Evolutionary conservation across 2,329 filamentous ascomycete genomes (phyloP), one percentile per base, ranked within the genome.

Genomic region (Monilinia vaccinii-corymbosi): DNA sequence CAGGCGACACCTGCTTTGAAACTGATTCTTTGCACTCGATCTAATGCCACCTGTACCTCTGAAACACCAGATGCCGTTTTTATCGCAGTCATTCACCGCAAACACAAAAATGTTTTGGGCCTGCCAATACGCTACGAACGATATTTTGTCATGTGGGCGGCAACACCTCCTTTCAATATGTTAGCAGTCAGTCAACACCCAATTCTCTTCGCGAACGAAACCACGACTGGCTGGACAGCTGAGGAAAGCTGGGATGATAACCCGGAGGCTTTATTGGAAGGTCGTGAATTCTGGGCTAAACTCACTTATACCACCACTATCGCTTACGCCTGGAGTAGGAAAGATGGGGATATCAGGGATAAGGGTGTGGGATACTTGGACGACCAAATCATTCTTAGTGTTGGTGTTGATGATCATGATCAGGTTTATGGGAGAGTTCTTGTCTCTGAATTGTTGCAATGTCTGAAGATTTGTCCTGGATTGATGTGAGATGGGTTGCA

Each of bases 381-480:
- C 57, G 73, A 75, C 60, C 71, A 75, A n/a, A 68, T 75, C n/a
- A 60, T 75, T 23, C 56, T 75, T 36, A 73, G 72, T 21, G 68
- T 75, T 45, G 73, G 73, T 1, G 65, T 75, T 61, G 73, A 74
- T 60, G 73, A 75, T 65, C 64, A 68, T 46, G 66, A 66, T 47
- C 70, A 73, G 57, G 69, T 66, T n/a, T 73, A 71, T 67, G 71
- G 67, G 18, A 69, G 65, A 51, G 68, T 71, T 34, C 66, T 65
- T 58, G 72, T 70, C 1, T 62, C 64, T 11, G 71, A 73, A 32
- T 60, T 75, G 47, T 62, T 75, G 56, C 64, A 67, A 56, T 75
- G 73, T 67, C 59, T 75, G 66, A 71, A 69, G 46, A 64, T 72
- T 57, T 75, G 73, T 65, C 89, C 89, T 63, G 85, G 85, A 53